A percentile compares a stretch with the other conserved stretches of the same genome.
phyloP scores from a whole-genome alignment of 169 alveolate species.

The Plasmodium fragile region DNA sequence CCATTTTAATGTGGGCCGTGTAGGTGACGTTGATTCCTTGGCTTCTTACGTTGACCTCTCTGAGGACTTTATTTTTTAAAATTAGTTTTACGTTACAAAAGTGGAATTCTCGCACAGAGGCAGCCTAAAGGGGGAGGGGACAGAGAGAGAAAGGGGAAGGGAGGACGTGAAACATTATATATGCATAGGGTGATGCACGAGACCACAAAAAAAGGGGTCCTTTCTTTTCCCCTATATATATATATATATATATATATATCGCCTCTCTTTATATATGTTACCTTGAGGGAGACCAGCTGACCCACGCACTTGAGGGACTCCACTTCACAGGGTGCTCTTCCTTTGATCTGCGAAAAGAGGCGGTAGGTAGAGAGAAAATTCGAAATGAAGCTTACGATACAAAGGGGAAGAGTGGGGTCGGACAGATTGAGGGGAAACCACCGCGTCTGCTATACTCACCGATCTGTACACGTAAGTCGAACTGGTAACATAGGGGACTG shows the following conservation, averaged over 20 bases:
- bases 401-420: neutral
- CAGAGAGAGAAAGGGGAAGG: neutral
- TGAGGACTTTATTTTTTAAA: slow-evolving; percentile 23
- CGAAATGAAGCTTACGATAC: neutral
- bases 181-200: neutral
- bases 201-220: neutral
- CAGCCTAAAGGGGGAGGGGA: neutral
- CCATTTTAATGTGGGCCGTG: slow-evolving; percentile 61
- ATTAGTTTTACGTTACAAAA: slow-evolving; percentile 50
- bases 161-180: neutral
- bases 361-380: neutral
- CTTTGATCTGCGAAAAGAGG: slow-evolving; percentile 19
- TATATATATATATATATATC: too few species aligned
- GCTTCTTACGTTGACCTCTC: slow-evolving; percentile 39
- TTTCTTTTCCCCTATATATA: neutral
- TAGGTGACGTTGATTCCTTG: slow-evolving; percentile 29
- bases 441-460: slow-evolving; percentile 8
- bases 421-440: neutral
- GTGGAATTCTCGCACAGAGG: slow-evolving; percentile 15
- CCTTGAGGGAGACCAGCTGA: slow-evolving; percentile 21
- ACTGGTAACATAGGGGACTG: slow-evolving; percentile 23
- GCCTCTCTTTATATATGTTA: neutral
- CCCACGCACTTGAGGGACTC: slow-evolving; percentile 69
- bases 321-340: neutral
- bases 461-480: slow-evolving; percentile 54